Percentiles rank a stretch among this genome's conserved stretches.
Conservation (phyloP, 441 rosid species). For the Croton setiger region DNA sequence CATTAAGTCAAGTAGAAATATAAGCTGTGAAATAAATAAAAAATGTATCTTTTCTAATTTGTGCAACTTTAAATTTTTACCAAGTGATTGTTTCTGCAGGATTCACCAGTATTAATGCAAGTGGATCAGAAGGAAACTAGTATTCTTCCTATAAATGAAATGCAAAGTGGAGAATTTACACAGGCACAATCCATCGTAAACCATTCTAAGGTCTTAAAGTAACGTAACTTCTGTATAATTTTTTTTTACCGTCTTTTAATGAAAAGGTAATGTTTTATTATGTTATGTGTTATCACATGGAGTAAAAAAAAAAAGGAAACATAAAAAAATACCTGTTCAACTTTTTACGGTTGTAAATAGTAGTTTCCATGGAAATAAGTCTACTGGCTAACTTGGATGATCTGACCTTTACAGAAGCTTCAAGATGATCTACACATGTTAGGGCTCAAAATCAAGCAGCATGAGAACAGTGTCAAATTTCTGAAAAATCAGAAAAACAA, state of each 20-base stretch:
- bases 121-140: slow-evolving; percentile 35
- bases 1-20: not conserved
- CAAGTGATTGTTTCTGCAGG: slow-evolving; percentile 21
- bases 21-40: not conserved
- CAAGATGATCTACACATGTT: slow-evolving; percentile 55
- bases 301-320: not conserved
- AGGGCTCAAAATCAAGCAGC: slow-evolving; percentile 65
- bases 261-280: no score
- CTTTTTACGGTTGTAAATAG: not conserved
- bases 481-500: slow-evolving; percentile 48
- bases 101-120: slow-evolving; percentile 30
- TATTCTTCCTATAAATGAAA: slow-evolving; percentile 26
- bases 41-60: not conserved
- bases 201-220: slow-evolving; percentile 42
- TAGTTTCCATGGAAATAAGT: not conserved
- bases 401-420: slow-evolving; percentile 43
- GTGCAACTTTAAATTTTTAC: slow-evolving; percentile 21
- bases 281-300: no score
- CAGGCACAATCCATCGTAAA: slow-evolving; percentile 34
- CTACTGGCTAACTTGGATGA: slow-evolving; percentile 10
- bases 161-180: slow-evolving; percentile 40
- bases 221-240: slow-evolving; percentile 3
- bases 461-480: slow-evolving; percentile 51
- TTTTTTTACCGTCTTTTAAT: slow-evolving; percentile 5
- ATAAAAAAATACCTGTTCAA: not conserved